phyloP scores from a whole-genome alignment of 306 rosid species.

The Arachis stenosperma region DNA sequence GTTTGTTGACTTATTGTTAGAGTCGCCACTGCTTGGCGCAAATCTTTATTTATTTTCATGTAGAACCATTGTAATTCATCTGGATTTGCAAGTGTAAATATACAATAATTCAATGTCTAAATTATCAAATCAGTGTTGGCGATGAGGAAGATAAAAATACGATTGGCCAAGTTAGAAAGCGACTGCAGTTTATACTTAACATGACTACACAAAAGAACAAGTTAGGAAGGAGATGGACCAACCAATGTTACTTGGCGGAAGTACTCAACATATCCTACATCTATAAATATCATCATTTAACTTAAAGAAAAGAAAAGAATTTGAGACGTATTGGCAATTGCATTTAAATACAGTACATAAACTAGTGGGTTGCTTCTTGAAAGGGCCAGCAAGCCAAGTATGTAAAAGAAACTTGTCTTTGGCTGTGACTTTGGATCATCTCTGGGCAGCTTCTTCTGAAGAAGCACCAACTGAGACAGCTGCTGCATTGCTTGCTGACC shows the following conservation, averaged over 20 bases:
- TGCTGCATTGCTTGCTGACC: constrained; percentile 72
- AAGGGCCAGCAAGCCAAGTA: constrained; percentile 45
- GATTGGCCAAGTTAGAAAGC: constrained; percentile 20
- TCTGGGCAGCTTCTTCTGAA: constrained; percentile 81
- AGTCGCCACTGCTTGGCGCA: constrained; percentile 36
- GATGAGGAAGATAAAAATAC: constrained; percentile 10
- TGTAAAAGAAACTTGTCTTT: constrained; percentile 75
- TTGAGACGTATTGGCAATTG: constrained; percentile 35
- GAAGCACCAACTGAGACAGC: constrained; percentile 75
- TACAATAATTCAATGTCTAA: not conserved
- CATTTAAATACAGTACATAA: constrained; percentile 7
- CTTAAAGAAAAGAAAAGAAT: constrained; percentile 19
- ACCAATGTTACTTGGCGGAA: constrained; percentile 20
- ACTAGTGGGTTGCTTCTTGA: constrained; percentile 35
- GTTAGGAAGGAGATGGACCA: constrained; percentile 33
- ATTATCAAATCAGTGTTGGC: not conserved
- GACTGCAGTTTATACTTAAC: not conserved
- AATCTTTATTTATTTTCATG: constrained; percentile 36
- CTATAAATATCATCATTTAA: constrained; percentile 7
- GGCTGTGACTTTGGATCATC: constrained; percentile 59
- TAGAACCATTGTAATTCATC: not conserved
- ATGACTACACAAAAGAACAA: constrained; percentile 32
- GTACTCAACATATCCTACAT: constrained; percentile 34
- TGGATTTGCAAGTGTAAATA: not conserved
- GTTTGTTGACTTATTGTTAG: not conserved